Evolutionary conservation across 2,329 filamentous ascomycete species (phyloP).

Genomic region (Lachnellula arida): DNA sequence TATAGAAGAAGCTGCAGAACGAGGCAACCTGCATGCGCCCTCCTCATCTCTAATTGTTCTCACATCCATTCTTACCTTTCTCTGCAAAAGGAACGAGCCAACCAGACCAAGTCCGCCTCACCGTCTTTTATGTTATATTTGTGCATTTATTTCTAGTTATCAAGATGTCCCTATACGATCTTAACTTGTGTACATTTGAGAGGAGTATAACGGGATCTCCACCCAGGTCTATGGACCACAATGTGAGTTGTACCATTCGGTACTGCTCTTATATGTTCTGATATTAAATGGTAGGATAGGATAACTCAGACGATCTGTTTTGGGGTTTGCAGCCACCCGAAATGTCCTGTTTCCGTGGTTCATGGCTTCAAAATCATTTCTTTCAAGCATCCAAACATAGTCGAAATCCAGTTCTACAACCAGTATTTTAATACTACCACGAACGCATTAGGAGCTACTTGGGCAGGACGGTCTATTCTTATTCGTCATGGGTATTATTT

Average conservation of each 20-base stretch:
- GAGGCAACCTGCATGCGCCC: constrained; percentile 7
- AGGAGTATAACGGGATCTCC: not conserved
- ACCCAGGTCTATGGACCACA: not conserved
- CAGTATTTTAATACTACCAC: not conserved
- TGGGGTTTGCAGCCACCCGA: not conserved
- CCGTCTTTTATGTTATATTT: too few species aligned
- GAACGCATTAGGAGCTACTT: not conserved
- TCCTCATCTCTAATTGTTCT: not conserved
- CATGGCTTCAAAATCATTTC: not conserved
- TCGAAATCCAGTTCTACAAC: not conserved
- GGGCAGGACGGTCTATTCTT: not conserved
- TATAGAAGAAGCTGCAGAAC: constrained; percentile 12
- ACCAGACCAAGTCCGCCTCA: too few species aligned
- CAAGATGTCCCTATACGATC: not conserved
- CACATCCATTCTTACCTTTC: not conserved
- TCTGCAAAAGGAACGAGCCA: too few species aligned
- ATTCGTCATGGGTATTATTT: not conserved
- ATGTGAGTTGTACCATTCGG: not conserved
- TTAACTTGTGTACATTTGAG: not conserved
- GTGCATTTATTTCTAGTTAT: not conserved
- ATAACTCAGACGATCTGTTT: not conserved
- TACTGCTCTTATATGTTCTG: not conserved
- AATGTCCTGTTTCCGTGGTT: not conserved
- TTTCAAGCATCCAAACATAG: not conserved
- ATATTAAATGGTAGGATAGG: not conserved